Conservation (phyloP, 345 rosid species). For the Schrenkiella parvula region DNA sequence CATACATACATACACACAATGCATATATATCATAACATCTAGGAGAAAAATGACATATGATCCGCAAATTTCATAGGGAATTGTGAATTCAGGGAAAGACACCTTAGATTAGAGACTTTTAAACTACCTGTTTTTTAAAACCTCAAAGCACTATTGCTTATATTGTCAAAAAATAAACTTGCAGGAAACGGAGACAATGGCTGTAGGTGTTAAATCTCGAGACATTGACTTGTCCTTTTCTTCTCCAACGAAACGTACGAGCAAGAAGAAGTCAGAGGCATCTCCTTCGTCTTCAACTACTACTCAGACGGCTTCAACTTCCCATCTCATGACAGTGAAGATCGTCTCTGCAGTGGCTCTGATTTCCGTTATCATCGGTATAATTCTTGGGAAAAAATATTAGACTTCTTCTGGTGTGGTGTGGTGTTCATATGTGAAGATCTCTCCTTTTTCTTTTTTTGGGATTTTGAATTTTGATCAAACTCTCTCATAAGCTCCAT, state of each 20-base stretch:
- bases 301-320: constrained; percentile 32
- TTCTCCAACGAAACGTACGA: constrained; percentile 66
- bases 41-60: neutral
- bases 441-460: constrained; percentile 2
- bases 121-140: neutral
- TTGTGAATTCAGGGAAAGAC: neutral
- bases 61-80: neutral
- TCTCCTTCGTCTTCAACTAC: constrained; percentile 40
- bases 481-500: constrained; percentile 6
- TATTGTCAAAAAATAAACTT: neutral
- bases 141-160: neutral
- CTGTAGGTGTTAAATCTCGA: constrained; percentile 60
- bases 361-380: constrained; percentile 66
- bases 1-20: neutral
- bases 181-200: constrained; percentile 43
- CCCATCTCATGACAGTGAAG: constrained; percentile 46
- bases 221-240: constrained; percentile 55
- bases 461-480: constrained; percentile 26
- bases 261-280: constrained; percentile 66
- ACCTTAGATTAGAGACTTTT: neutral
- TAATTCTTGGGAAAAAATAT: constrained; percentile 74
- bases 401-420: constrained; percentile 35
- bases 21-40: neutral
- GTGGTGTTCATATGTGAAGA: constrained; percentile 21
- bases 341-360: constrained; percentile 64